phyloP scores from a whole-genome alignment of 2,329 filamentous ascomycete genomes.

The Aspergillus fumigatus region DNA sequence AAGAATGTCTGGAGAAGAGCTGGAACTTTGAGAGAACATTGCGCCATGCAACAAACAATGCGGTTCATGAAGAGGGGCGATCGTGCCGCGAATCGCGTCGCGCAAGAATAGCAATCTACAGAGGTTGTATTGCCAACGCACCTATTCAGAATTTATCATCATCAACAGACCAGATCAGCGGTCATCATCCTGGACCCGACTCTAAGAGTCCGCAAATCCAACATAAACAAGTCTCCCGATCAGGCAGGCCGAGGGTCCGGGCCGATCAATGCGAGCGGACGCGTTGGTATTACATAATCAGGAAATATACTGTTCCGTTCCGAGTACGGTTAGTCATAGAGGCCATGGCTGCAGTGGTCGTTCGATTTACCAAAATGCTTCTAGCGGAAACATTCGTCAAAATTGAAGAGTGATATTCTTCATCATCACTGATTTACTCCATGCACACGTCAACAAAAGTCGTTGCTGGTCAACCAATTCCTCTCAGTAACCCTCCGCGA shows the following conservation, averaged over 20 bases:
- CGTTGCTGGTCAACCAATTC: not conserved
- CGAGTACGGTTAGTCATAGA: not conserved
- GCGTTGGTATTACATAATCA: conserved; percentile 13
- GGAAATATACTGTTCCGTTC: conserved; percentile 6
- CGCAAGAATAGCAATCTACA: not conserved
- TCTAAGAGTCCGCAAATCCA: not conserved
- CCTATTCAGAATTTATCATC: conserved; percentile 8
- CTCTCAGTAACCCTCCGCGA: not conserved
- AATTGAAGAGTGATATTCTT: too few species aligned
- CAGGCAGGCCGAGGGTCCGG: conserved; percentile 20
- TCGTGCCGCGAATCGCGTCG: conserved; percentile 4
- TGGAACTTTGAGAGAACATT: conserved; percentile 34
- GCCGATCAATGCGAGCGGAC: conserved; percentile 4
- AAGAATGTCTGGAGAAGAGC: conserved; percentile 41
- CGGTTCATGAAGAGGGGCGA: conserved; percentile 7
- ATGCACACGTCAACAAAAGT: not conserved
- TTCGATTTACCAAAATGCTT: not conserved
- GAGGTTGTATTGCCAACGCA: conserved; percentile 1
- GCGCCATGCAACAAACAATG: conserved; percentile 18
- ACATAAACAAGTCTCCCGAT: conserved; percentile 37
- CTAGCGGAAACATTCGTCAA: not conserved
- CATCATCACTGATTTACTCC: not conserved
- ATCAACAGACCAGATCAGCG: conserved; percentile 3
- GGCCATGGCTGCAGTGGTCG: conserved; percentile 2
- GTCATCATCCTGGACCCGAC: not conserved